These are phyloP conservation scores for Diaporthe citri DNA, from an alignment of 2,329 filamentous ascomycete species.

Conservation along the genomic window DNA sequence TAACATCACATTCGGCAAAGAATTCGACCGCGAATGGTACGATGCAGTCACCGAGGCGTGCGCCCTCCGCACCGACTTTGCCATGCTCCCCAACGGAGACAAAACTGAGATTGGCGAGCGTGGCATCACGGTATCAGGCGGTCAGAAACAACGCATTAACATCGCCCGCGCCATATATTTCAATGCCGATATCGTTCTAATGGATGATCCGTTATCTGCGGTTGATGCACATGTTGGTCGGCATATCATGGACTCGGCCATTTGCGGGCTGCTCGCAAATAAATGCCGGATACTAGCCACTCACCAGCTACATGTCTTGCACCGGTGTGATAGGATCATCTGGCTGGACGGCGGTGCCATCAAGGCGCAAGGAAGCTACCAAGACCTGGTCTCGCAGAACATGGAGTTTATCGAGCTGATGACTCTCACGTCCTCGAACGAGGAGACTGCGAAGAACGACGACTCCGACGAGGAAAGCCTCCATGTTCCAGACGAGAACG, in stretches of 20 bases:
- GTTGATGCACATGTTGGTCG: conserved; percentile 52
- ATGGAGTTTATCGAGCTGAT: conserved; percentile 83
- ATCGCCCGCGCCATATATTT: conserved; percentile 77
- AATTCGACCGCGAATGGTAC: conserved; percentile 82
- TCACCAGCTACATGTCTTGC: conserved; percentile 76
- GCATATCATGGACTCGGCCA: conserved; percentile 76
- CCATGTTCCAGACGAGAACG: conserved; percentile 74
- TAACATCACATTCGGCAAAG: conserved; percentile 92
- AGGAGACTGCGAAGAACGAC: background rate
- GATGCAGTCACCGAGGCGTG: conserved; percentile 86
- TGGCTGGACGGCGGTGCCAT: conserved; percentile 75
- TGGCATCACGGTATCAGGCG: conserved; percentile 94
- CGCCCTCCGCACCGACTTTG: conserved; percentile 85
- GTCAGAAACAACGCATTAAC: conserved; percentile 94
- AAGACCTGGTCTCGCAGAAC: conserved; percentile 72
- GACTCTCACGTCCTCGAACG: conserved; percentile 74
- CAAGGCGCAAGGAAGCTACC: conserved; percentile 72
- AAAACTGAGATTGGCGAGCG: conserved; percentile 93
- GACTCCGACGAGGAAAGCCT: background rate
- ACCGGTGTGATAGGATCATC: conserved; percentile 74
- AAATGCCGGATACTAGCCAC: conserved; percentile 77
- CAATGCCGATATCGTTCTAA: conserved; percentile 48
- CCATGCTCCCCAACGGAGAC: conserved; percentile 91
- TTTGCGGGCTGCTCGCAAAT: conserved; percentile 73
- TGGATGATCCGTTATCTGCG: conserved; percentile 51